Conservation (phyloP, 2,329 filamentous ascomycete species). For the Epichloe baconii region DNA sequence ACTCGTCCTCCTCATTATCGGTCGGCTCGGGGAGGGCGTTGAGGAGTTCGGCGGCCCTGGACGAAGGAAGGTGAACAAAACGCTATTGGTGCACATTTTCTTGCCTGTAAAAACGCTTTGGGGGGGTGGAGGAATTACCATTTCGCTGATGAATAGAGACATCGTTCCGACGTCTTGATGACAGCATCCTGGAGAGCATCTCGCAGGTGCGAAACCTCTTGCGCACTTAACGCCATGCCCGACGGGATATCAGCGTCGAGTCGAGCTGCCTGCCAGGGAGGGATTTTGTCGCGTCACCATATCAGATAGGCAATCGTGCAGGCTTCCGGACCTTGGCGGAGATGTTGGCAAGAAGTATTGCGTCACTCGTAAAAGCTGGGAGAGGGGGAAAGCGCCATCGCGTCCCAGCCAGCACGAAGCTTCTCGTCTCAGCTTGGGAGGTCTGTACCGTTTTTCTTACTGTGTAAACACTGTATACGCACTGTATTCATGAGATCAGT, state of each 20-base stretch:
- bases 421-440: neutral
- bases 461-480: rapidly evolving
- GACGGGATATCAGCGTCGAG: neutral
- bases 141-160: slow-evolving; percentile 91
- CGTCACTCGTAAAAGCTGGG: too few species aligned
- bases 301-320: neutral
- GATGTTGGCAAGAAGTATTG: neutral
- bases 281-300: neutral
- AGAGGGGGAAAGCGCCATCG: too few species aligned
- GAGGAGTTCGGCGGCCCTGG: slow-evolving; percentile 86
- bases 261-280: neutral
- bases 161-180: slow-evolving; percentile 83
- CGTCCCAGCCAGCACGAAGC: neutral
- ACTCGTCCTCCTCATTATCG: slow-evolving; percentile 39
- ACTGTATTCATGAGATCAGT: neutral
- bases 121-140: slow-evolving; percentile 46
- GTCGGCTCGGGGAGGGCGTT: slow-evolving; percentile 57
- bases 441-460: neutral
- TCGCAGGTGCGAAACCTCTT: slow-evolving; percentile 52
- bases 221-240: slow-evolving; percentile 39
- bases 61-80: neutral
- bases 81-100: too few species aligned
- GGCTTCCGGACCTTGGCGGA: neutral
- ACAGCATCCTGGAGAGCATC: slow-evolving; percentile 72
- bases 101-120: too few species aligned